A percentile compares a stretch with the other conserved stretches of the same genome.
These are phyloP conservation scores for Rhizopogon vinicolor DNA, from an alignment of 768 basidiomycete genomes.

Conservation along the genomic window DNA sequence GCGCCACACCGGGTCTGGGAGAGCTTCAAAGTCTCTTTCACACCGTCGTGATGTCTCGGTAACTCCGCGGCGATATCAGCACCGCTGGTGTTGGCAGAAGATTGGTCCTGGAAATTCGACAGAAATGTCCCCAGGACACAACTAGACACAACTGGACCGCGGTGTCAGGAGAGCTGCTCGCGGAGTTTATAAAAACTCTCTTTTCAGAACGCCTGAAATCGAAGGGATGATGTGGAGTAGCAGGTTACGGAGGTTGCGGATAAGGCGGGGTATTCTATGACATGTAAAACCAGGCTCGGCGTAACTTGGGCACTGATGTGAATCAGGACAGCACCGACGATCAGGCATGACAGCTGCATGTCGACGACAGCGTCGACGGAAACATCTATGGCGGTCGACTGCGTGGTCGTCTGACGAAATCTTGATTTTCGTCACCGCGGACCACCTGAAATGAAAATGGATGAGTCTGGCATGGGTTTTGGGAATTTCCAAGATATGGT, in stretches of 20 bases:
- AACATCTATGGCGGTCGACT: not conserved
- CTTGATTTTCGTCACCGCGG: no score
- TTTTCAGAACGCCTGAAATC: not conserved
- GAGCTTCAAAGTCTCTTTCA: not conserved
- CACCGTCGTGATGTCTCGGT: constrained; percentile 1
- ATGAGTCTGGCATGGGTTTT: no score
- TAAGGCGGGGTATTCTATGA: not conserved
- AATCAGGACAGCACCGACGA: not conserved
- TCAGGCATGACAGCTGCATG: not conserved
- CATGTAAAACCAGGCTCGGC: not conserved
- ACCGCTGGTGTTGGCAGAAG: not conserved
- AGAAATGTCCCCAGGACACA: not conserved
- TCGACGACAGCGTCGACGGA: not conserved
- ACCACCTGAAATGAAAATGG: not conserved
- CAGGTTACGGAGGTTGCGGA: not conserved
- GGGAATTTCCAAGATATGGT: not conserved
- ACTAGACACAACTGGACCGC: no score
- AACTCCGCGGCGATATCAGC: constrained; percentile 14
- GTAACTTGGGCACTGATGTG: not conserved
- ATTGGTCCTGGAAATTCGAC: not conserved
- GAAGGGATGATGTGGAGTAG: not conserved
- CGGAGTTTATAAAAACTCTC: no score
- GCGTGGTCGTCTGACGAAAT: not conserved
- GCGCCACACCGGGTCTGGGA: not conserved
- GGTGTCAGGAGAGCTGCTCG: no score